These are phyloP conservation scores for Penicillium italicum DNA, from an alignment of 2,329 filamentous ascomycete species.

Conservation along the genomic window DNA sequence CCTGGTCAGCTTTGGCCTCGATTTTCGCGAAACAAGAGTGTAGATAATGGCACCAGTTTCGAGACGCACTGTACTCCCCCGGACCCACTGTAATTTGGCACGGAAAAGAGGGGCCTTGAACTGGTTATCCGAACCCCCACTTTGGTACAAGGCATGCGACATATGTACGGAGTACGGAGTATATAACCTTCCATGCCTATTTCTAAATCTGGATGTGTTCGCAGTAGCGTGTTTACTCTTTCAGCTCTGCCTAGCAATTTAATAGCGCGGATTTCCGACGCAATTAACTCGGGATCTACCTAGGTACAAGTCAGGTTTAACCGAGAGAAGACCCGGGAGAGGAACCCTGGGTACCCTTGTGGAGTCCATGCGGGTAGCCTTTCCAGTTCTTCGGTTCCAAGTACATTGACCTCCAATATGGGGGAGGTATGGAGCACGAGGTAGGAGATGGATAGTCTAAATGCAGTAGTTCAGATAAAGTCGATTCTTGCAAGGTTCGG, in stretches of 20 bases:
- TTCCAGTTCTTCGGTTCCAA: neutral
- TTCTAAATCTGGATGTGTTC: neutral
- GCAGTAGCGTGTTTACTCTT: neutral
- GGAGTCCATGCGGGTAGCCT: neutral
- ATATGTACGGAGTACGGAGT: no score
- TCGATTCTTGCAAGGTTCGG: neutral
- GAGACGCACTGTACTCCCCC: neutral
- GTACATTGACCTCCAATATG: neutral
- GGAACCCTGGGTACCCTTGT: neutral
- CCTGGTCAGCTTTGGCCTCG: no score
- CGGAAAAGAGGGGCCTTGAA: neutral
- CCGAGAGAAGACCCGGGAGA: neutral
- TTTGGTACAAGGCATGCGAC: neutral
- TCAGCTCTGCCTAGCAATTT: neutral
- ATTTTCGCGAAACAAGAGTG: no score
- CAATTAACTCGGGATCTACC: slow-evolving; percentile 1
- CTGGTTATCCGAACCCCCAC: neutral
- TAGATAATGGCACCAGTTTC: no score
- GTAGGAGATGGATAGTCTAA: neutral
- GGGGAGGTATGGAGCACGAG: neutral
- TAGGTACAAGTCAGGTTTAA: neutral
- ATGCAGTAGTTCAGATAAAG: neutral
- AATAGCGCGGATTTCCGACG: neutral
- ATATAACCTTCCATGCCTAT: neutral
- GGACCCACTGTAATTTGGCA: neutral